Evolutionary conservation across 164 flowering plant species (phyloP), one percentile per base, ranked within the genome.

Genomic region (Aristolochia californica): DNA sequence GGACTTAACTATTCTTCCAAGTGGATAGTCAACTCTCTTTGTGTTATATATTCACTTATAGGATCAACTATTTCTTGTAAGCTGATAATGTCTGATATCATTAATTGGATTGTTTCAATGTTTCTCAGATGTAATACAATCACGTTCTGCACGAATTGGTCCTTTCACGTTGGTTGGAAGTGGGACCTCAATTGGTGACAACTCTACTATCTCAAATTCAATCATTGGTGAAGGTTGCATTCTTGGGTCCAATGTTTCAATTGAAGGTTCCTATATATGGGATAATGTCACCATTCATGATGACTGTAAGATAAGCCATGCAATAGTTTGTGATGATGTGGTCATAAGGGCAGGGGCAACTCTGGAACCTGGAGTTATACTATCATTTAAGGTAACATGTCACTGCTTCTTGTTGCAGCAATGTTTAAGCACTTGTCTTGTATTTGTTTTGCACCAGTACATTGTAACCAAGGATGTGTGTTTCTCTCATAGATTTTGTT

Each of bases 181-280:
- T 48, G 83, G 85, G 57, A 83, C 88, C 38, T 72, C 23, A 53
- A 74, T 93, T 63, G 96, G 97, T 47, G 77, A 70, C 69, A 62
- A 72, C 66, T 78, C 87, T 22, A 78, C 55, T 55, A 76, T 93
- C 57, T 75, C 81, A 55, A 79, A 84, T 76, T 87, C 99, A 18
- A 81, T 89, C 49, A 72, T 93, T 73, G 97, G 99, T 30, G 77
- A 81, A 65, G 84, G 80, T 14, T 93, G 97, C 72, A 58, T 44
- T 17, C 85, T 93, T 72, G 99, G 99, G 53, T 80, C 87, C 43
- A 83, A 87, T 80, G 96, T 85, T 51, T 65, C 75, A 17, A 87
- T 93, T 56, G 95, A 87, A 68, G 91, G 94, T 58, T 89, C 89
- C 61, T 89, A 93, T 61, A 73, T 93, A 43, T 93, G 97, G 99